Percentiles rank a stretch among this genome's conserved stretches.
Evolutionary conservation across 2,329 filamentous ascomycete species (phyloP).

Genomic region (Boeremia lycopersici): DNA sequence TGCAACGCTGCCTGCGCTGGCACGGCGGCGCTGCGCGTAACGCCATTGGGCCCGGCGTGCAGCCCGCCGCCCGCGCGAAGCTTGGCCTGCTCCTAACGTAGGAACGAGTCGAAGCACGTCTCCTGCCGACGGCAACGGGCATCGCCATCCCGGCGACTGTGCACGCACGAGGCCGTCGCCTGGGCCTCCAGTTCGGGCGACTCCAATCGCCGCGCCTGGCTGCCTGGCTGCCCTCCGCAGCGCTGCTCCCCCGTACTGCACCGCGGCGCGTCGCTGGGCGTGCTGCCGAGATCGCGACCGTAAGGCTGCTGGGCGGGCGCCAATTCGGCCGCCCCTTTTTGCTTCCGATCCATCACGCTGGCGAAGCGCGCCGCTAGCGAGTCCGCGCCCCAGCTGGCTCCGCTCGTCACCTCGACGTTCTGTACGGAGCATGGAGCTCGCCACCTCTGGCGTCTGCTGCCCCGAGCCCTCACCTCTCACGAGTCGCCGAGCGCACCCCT

Average conservation of each 20-base stretch:
- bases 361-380: conserved; percentile 29
- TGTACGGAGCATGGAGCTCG: conserved; percentile 14
- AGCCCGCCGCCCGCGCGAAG: conserved; percentile 12
- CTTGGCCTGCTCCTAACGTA: conserved; percentile 13
- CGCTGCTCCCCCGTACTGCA: no score
- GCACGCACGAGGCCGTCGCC: conserved; percentile 12
- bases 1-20: conserved; percentile 4
- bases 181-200: conserved; percentile 11
- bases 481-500: conserved; percentile 30
- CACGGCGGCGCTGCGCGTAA: conserved; percentile 6
- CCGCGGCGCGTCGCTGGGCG: no score
- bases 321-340: conserved; percentile 30
- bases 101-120: conserved; percentile 12
- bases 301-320: conserved; percentile 22
- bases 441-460: conserved; percentile 17
- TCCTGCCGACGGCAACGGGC: conserved; percentile 10
- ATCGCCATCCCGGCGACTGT: conserved; percentile 9
- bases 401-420: conserved; percentile 19
- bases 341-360: conserved; percentile 22
- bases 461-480: conserved; percentile 12
- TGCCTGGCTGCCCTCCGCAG: no score
- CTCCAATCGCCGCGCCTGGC: no score
- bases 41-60: conserved; percentile 13
- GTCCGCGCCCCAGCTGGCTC: conserved; percentile 25
- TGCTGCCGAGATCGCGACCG: not conserved